Percentiles rank a stretch among this genome's conserved stretches.
phyloP scores from a whole-genome alignment of 148 eudicot genomes.

The Linanthus parryae region DNA sequence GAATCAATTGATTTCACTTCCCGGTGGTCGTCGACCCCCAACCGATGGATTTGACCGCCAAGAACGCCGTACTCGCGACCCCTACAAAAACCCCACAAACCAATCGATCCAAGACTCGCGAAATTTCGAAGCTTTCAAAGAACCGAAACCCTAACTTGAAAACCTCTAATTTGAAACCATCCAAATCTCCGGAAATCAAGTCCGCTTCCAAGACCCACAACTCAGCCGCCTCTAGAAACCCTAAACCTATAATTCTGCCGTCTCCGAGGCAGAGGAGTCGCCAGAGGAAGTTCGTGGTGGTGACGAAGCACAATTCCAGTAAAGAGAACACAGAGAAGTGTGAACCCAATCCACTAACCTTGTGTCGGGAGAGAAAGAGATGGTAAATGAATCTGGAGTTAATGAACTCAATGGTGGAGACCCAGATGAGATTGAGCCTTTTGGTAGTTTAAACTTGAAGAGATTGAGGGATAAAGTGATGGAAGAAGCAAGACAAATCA shows the following conservation, averaged over 20 bases:
- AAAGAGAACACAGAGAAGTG: constrained; percentile 15
- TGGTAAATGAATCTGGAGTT: constrained; percentile 1
- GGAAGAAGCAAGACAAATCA: constrained; percentile 56
- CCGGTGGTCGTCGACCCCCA: too few relatives aligned
- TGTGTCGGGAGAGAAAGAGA: constrained; percentile 7
- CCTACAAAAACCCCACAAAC: constrained; percentile 20
- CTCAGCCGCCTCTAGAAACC: constrained; percentile 17
- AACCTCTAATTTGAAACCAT: constrained; percentile 18
- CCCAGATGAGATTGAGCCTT: constrained; percentile 30
- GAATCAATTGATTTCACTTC: too few relatives aligned
- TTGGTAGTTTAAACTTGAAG: constrained; percentile 45
- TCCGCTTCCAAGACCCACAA: constrained; percentile 23
- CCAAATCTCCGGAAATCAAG: constrained; percentile 19
- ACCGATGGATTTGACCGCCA: constrained; percentile 24
- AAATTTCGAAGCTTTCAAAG: constrained; percentile 16
- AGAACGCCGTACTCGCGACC: constrained; percentile 18
- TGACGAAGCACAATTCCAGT: constrained; percentile 33
- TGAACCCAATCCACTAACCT: too few relatives aligned
- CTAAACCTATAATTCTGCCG: constrained; percentile 17
- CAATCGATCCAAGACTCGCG: constrained; percentile 13
- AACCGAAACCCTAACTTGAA: constrained; percentile 29
- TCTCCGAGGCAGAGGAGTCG: constrained; percentile 47
- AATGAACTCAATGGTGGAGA: constrained; percentile 15
- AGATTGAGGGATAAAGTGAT: constrained; percentile 59
- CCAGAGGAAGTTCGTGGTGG: constrained; percentile 79